Base-by-base conservation (phyloP, 75 land plant species). In the Adiantum capillusveneris region DNA sequence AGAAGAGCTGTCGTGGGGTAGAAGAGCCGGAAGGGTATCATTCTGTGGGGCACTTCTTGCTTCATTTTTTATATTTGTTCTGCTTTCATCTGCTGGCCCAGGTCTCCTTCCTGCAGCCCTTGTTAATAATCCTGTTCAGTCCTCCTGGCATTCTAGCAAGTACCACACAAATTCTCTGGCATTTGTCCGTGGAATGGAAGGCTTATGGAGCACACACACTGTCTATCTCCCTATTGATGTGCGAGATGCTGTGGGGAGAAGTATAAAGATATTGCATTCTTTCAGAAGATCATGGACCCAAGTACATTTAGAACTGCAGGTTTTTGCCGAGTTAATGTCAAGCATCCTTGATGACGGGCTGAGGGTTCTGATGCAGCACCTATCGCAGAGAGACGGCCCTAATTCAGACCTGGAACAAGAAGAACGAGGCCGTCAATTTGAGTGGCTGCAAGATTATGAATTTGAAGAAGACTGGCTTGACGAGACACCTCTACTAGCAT, bases 61-160 rank as follows among this genome's bases (percentile, higher is more conserved):
- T 6, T 6, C 50, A 5, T 46, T 46, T 46, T 2, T 46, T 46
- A 14, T 14, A 6, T 46, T 21, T 6, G 17, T 17, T 6, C 17
- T 46, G 50, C 18, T 46, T n/a, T 3, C 50, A 2, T 46, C 6
- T 46, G 50, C 12, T 46, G 22, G 50, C 17, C 14, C 50, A 18
- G 50, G 50, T 46, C 50, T 46, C 14, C 50, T 46, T 46, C 50
- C 50, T n/a, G 2, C 17, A n/a, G 5, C 50, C 22, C 50, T 46
- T 46, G 22, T n/a, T 18, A 14, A 46, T 17, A 46, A 46, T 21
- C 22, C 18, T 21, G 22, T 46, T 46, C 2, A n/a, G 22, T 46
- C 50, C 18, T 2, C 14, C 50, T 46, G 50, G 50, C 50, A 46
- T 46, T n/a, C 22, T 18, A 46, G 50, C 50, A 46, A 21, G 22